Evolutionary conservation across 768 basidiomycete species (phyloP), one percentile per base, ranked within the genome.

Genomic region (Exsudoporus frostii): DNA sequence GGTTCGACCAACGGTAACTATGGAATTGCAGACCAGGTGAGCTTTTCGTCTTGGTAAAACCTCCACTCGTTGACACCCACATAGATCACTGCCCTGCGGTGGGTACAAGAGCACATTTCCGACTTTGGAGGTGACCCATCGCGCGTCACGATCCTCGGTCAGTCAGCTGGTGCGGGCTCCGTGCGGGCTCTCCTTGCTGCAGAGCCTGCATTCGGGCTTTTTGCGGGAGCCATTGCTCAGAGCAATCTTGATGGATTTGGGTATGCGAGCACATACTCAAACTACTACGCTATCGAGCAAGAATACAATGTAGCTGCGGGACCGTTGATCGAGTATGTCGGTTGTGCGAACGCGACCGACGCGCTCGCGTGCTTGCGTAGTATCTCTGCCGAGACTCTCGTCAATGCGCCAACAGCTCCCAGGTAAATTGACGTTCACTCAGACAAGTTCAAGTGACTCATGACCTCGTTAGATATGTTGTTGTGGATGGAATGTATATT

Each of bases 51-150:
- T 15, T 20, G 10, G n/a, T n/a, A 39, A 27, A 32, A 14, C 10
- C 9, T 7, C 11, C 6, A 7, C 11, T n/a, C 13, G 2, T 46
- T 30, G 22, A 44, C 33, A 19, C 24, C 11, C 19, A 20, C 14
- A 19, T 24, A 59, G 54, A 59, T 61, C 37, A 61, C 54, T 7
- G 66, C 71, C 15, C 63, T 80, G 33, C 62, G 73, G 39, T 74
- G 78, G 77, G 77, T 84, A 0, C 75, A 78, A 25, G 63, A 73
- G 33, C 73, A 84, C 64, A 83, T 84, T 53, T 63, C 67, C 1
- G 71, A 74, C n/a, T 85, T 85, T 55, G 82, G 82, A 34, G 83
- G 83, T 0, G 82, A 84, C 65, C 77, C 78, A 2, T 62, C 29
- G 29, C 65, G 9, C 72, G 72, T 85, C 43, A 81, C 79, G 4